A percentile compares a stretch with the other conserved stretches of the same genome.
Evolutionary conservation across 164 flowering plant genomes (phyloP).

Genomic region (Aristolochia fimbriata): DNA sequence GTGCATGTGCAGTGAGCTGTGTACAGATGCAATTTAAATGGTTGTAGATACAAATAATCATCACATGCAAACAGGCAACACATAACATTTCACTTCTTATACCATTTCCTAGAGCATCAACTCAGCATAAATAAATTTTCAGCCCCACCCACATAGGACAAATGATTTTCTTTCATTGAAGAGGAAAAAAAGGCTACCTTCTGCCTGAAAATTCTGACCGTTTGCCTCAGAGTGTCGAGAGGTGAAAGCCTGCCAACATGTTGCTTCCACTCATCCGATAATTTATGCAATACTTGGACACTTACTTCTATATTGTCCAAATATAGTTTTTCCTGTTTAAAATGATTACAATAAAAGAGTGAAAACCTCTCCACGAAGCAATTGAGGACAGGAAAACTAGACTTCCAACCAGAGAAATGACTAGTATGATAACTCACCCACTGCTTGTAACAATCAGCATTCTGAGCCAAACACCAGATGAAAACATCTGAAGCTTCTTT

Average conservation of each 20-base stretch:
- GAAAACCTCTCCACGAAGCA: too few species aligned
- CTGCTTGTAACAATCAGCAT: constrained; percentile 62
- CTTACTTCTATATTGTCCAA: constrained; percentile 66
- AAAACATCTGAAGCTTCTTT: constrained; percentile 54
- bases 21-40: too few species aligned
- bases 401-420: too few species aligned
- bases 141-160: too few species aligned
- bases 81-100: too few species aligned
- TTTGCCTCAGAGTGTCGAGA: constrained; percentile 34
- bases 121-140: too few species aligned
- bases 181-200: constrained; percentile 33
- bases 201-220: constrained; percentile 49
- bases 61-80: too few species aligned
- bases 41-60: too few species aligned
- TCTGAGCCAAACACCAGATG: constrained; percentile 65
- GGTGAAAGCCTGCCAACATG: constrained; percentile 34
- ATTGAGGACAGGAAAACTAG: too few species aligned
- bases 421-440: constrained; percentile 50
- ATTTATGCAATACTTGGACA: constrained; percentile 47
- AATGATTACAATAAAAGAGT: neutral
- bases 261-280: constrained; percentile 57
- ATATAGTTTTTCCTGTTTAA: constrained; percentile 57
- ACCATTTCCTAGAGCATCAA: too few species aligned
- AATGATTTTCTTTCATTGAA: neutral
- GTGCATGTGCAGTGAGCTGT: too few species aligned